Base-by-base conservation (phyloP, 2,329 filamentous ascomycete genomes). In the Alternaria burnsii region DNA sequence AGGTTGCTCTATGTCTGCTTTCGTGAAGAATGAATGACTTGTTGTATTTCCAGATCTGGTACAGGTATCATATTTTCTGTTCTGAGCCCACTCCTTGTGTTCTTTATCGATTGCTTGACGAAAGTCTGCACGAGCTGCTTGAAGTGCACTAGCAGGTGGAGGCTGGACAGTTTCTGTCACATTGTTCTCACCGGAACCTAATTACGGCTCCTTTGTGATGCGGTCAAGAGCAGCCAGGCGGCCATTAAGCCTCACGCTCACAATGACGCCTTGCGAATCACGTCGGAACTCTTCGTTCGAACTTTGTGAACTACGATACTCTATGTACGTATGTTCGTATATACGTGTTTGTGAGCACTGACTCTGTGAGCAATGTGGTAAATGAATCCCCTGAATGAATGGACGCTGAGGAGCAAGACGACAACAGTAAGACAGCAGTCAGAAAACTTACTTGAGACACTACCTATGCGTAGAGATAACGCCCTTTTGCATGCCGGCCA, bases 401-500 rank as follows among this genome's bases (percentile, higher is more conserved):
- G 2, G 24, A 34, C 26, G n/a, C 43, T 26, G 51, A 22, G 38
- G 34, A 20, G 18, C 28, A 28, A 32, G 14, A 34, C 24, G 20
- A 8, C 5, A 14, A 11, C 5, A n/a, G 14, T 43, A 30, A 43
- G 51, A 53, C 9, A 14, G 5, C 5, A n/a, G 14, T 43, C 22
- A 43, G 51, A 53, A 14, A 28, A 53, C 26, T 43, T 32, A 43
- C 38, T 42, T 52, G n/a, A 32, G n/a, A 53, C 18, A 53, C 6
- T 32, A 28, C 24, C 22, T 28, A 18, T 41, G 8, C 20, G 10
- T 50, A 18, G 2, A 50, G 46, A 11, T 24, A 36, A 50, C 32
- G 38, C 7, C 8, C 34, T n/a, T 20, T 26, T 16, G 20, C 20
- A 7, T 26, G 30, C 24, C 30, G 22, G 30, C 16, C 14, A 50